A percentile compares a stretch with the other conserved stretches of the same genome.
phyloP scores from a whole-genome alignment of 2,329 filamentous ascomycete genomes.

The Parasarocladium wereldwijsianum region DNA sequence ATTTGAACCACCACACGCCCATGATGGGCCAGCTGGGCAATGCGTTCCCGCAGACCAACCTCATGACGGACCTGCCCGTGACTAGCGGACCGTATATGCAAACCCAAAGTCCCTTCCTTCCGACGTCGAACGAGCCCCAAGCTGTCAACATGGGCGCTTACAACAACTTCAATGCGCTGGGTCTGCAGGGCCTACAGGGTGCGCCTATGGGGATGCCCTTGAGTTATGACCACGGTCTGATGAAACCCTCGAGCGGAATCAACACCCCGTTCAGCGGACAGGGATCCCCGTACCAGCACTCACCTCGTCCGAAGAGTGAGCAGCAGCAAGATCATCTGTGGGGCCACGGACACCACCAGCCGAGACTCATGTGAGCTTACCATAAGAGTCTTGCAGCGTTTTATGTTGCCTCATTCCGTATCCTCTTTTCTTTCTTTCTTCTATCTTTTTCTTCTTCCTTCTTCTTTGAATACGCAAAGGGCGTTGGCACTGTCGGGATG shows the following conservation, averaged over 20 bases:
- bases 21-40: not conserved
- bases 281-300: slow-evolving; percentile 19
- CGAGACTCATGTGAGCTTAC: too few species aligned
- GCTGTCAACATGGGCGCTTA: slow-evolving; percentile 13
- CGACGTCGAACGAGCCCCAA: not conserved
- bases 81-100: slow-evolving; percentile 11
- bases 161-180: slow-evolving; percentile 16
- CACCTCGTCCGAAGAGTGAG: too few species aligned
- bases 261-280: slow-evolving; percentile 22
- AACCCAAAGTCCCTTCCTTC: too few species aligned
- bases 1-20: not conserved
- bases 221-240: slow-evolving; percentile 14
- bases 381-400: too few species aligned
- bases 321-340: too few species aligned
- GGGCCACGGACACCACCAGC: too few species aligned
- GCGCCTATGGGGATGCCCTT: slow-evolving; percentile 14
- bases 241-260: slow-evolving; percentile 17
- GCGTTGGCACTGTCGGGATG: too few species aligned
- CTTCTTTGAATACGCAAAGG: too few species aligned
- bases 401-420: too few species aligned
- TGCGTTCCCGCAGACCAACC: not conserved
- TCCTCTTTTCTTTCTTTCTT: too few species aligned
- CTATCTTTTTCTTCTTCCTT: too few species aligned
- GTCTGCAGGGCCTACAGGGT: slow-evolving; percentile 13
- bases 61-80: slow-evolving; percentile 12